Conservation (phyloP, 140 eudicot species). For the Senecio squalidus region DNA sequence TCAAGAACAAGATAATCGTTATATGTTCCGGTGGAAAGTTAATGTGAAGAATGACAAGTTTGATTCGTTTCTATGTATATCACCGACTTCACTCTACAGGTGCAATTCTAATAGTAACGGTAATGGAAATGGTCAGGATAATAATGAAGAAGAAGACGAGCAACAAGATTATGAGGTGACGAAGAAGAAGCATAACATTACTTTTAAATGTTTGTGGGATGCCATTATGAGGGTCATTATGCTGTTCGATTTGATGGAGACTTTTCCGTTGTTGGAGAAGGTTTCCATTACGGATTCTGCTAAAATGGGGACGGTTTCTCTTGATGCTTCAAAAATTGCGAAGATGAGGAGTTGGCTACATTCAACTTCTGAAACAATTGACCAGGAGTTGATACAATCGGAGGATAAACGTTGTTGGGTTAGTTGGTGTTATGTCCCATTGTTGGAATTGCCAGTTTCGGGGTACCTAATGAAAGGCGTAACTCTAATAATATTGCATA, state of each 20-base stretch:
- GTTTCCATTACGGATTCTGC: neutral
- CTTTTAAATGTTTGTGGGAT: neutral
- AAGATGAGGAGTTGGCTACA: neutral
- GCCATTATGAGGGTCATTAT: neutral
- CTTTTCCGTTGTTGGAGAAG: neutral
- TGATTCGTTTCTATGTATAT: neutral
- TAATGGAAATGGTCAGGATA: neutral
- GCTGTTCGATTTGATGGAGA: neutral
- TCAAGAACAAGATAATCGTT: too few relatives aligned
- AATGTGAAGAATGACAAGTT: neutral
- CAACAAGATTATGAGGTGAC: neutral
- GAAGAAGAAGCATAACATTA: neutral
- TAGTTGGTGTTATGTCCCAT: neutral
- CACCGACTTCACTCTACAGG: neutral
- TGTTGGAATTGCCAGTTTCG: slow-evolving; percentile 2
- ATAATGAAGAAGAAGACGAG: neutral
- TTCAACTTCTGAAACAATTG: neutral
- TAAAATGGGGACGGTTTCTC: neutral
- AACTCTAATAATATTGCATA: neutral
- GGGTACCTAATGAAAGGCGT: slow-evolving; percentile 3
- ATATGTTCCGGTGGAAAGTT: neutral
- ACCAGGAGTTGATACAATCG: neutral
- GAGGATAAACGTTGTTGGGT: neutral
- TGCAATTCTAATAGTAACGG: too few relatives aligned
- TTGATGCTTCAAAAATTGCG: neutral